Percentiles rank a stretch among this genome's conserved stretches.
phyloP scores from a whole-genome alignment of 2,329 filamentous ascomycete species.

The Podosphaera aphanis region DNA sequence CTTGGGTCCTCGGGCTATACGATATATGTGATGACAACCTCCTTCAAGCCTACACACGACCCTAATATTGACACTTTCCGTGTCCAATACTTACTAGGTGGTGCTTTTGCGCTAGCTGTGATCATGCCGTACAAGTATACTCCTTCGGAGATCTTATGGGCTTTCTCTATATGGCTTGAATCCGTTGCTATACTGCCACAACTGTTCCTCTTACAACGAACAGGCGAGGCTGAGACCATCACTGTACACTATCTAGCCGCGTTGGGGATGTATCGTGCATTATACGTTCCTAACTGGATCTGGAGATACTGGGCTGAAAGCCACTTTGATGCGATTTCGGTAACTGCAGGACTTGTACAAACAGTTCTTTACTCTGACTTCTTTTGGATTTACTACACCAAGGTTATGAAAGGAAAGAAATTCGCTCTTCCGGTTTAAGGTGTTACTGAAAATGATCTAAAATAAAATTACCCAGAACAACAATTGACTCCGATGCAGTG shows the following conservation, averaged over 20 bases:
- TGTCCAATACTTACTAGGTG: conserved; percentile 76
- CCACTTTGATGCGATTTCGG: conserved; percentile 67
- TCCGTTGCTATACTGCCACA: conserved; percentile 90
- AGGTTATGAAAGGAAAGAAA: conserved; percentile 74
- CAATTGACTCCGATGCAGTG: not conserved
- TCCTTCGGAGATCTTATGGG: conserved; percentile 72
- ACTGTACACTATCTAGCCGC: conserved; percentile 96
- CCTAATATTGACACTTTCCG: conserved; percentile 94
- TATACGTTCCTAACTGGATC: conserved; percentile 98
- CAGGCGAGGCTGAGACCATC: conserved; percentile 96
- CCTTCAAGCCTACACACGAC: conserved; percentile 94
- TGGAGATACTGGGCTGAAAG: conserved; percentile 66
- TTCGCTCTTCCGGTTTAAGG: conserved; percentile 56
- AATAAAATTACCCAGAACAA: not conserved
- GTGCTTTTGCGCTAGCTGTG: conserved; percentile 54
- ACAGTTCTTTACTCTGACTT: conserved; percentile 95
- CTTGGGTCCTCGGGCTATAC: conserved; percentile 78
- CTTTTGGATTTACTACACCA: conserved; percentile 99
- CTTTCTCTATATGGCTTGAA: conserved; percentile 96
- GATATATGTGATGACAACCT: conserved; percentile 91
- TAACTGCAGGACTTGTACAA: conserved; percentile 75
- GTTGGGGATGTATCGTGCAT: conserved; percentile 66
- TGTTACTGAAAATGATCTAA: not conserved
- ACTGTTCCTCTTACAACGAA: conserved; percentile 93
- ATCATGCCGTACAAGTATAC: conserved; percentile 72